phyloP scores from a whole-genome alignment of 176 grass and related monocot species.

The Phyllostachys edulis region DNA sequence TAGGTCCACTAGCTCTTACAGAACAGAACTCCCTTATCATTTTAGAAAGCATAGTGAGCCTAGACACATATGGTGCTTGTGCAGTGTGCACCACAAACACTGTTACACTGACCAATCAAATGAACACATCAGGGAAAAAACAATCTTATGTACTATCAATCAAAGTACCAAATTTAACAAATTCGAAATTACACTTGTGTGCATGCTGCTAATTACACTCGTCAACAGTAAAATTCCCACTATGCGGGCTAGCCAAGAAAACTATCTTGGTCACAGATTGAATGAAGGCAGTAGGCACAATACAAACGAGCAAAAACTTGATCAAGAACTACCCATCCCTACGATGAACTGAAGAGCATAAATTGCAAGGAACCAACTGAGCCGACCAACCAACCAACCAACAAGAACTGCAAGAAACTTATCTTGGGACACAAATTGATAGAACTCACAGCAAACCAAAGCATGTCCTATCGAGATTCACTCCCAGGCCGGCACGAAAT shows the following conservation, averaged over 20 bases:
- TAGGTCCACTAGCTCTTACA: background rate
- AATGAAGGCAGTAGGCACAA: background rate
- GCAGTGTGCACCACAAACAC: background rate
- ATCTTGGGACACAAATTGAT: background rate
- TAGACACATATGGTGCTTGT: background rate
- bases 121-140: background rate
- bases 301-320: background rate
- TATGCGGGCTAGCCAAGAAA: background rate
- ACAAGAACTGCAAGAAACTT: constrained; percentile 3
- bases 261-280: background rate
- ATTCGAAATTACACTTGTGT: background rate
- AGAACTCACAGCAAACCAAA: background rate
- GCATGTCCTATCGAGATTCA: background rate
- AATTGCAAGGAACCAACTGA: background rate
- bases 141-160: background rate
- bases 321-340: background rate
- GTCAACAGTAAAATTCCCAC: background rate
- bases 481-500: background rate
- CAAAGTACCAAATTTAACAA: background rate
- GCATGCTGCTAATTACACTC: background rate
- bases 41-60: background rate
- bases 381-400: background rate
- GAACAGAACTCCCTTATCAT: background rate
- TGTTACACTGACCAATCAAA: background rate
- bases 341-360: background rate